These are phyloP conservation scores for Leucogyrophana mollusca DNA, from an alignment of 768 basidiomycete species.

Conservation along the genomic window DNA sequence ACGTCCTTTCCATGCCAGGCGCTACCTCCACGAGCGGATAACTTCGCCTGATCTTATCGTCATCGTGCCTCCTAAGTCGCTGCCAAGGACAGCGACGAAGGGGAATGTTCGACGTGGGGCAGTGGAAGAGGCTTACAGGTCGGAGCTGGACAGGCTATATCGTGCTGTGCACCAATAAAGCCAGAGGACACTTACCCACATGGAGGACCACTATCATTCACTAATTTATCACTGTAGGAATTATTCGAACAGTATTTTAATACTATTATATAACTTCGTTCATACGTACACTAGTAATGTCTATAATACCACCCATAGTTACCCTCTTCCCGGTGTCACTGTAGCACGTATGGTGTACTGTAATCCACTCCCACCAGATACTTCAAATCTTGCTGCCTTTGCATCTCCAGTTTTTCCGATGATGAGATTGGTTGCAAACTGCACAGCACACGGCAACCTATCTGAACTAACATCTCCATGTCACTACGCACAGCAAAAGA, in stretches of 20 bases:
- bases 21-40: slow-evolving; percentile 81
- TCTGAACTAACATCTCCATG: too few relatives aligned
- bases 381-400: too few relatives aligned
- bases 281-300: slow-evolving; percentile 16
- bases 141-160: slow-evolving; percentile 60
- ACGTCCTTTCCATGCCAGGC: slow-evolving; percentile 67
- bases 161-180: slow-evolving; percentile 19
- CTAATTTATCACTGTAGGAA: slow-evolving; percentile 17
- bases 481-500: too few relatives aligned
- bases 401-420: too few relatives aligned
- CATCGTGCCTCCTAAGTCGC: slow-evolving; percentile 60
- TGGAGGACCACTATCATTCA: background rate
- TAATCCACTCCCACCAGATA: too few relatives aligned
- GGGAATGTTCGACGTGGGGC: slow-evolving; percentile 78
- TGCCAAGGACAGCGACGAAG: slow-evolving; percentile 79
- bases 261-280: background rate
- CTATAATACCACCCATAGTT: background rate
- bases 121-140: slow-evolving; percentile 64
- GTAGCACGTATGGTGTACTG: too few relatives aligned
- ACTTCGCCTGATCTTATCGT: slow-evolving; percentile 62
- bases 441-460: too few relatives aligned
- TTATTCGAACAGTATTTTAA: background rate
- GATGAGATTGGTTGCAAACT: too few relatives aligned
- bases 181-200: background rate
- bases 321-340: too few relatives aligned